These are phyloP conservation scores for Camptophora hylomeconis DNA, from an alignment of 2,329 filamentous ascomycete species.

Conservation along the genomic window DNA sequence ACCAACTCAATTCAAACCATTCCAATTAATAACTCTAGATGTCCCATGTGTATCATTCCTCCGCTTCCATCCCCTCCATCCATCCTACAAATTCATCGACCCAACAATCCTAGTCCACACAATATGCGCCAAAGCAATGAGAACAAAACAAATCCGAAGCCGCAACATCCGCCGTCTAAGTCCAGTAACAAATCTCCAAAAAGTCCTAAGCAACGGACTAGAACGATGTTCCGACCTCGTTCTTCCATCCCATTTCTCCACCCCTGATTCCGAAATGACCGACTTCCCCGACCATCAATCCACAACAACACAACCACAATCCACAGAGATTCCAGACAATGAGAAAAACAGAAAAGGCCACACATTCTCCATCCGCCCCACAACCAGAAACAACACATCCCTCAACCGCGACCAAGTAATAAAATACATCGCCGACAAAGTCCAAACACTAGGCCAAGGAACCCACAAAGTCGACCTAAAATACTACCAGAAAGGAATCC, in stretches of 20 bases:
- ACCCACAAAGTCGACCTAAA: conserved; percentile 48
- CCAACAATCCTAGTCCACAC: not conserved
- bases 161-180: conserved; percentile 48
- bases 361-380: conserved; percentile 51
- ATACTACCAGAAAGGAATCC: conserved; percentile 46
- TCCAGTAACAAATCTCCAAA: conserved; percentile 44
- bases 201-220: conserved; percentile 44
- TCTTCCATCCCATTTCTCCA: conserved; percentile 46
- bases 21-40: conserved; percentile 11
- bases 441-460: conserved; percentile 29
- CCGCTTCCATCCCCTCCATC: conserved; percentile 24
- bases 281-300: not conserved
- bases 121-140: conserved; percentile 29
- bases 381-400: conserved; percentile 45
- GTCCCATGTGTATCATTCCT: conserved; percentile 19
- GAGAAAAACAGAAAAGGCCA: conserved; percentile 4
- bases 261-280: conserved; percentile 38
- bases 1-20: conserved; percentile 10
- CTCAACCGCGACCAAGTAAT: conserved; percentile 47
- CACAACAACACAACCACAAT: not conserved
- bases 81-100: not conserved
- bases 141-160: too few relatives aligned
- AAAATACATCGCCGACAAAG: conserved; percentile 42
- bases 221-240: conserved; percentile 44
- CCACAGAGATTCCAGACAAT: not conserved